phyloP scores from a whole-genome alignment of 2,329 filamentous ascomycete genomes.

The Juglanconis oblonga region DNA sequence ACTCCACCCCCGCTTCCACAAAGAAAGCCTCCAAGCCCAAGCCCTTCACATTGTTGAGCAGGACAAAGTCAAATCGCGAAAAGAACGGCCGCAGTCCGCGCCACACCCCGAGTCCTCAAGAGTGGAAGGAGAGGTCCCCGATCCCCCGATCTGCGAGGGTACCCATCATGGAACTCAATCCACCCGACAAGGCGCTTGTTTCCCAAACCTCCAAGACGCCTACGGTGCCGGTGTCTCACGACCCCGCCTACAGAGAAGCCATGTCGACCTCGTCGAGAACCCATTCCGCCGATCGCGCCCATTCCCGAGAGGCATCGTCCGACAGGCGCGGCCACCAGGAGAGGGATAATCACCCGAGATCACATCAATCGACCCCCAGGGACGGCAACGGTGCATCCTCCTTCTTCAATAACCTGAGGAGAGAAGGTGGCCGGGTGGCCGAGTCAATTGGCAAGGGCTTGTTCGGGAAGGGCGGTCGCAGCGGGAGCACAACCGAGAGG shows the following conservation, averaged over 20 bases:
- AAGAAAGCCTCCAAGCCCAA: conserved; percentile 53
- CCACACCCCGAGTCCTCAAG: conserved; percentile 31
- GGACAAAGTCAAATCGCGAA: conserved; percentile 50
- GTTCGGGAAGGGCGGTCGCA: conserved; percentile 74
- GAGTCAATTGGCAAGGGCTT: conserved; percentile 80
- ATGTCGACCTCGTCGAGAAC: conserved; percentile 65
- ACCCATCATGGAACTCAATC: conserved; percentile 29
- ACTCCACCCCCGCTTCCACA: conserved; percentile 21
- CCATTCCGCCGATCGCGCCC: conserved; percentile 67
- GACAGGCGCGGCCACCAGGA: conserved; percentile 44
- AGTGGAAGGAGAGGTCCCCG: conserved; percentile 22
- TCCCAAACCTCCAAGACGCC: conserved; percentile 57
- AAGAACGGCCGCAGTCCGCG: conserved; percentile 38
- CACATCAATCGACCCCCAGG: conserved; percentile 53
- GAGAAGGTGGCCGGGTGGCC: conserved; percentile 69
- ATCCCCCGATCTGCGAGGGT: conserved; percentile 20
- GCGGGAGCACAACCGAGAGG: conserved; percentile 66
- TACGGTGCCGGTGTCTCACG: conserved; percentile 59
- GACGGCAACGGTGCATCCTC: conserved; percentile 57
- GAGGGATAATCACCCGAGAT: conserved; percentile 41
- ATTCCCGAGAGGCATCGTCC: conserved; percentile 39
- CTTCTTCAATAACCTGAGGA: conserved; percentile 72
- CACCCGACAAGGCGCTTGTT: conserved; percentile 35
- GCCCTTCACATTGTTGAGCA: conserved; percentile 50
- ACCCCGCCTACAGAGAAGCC: conserved; percentile 66